Evolutionary conservation across 2,329 filamentous ascomycete species (phyloP), one percentile per base, ranked within the genome.

Genomic region (Myriosclerotinia scirpicola): DNA sequence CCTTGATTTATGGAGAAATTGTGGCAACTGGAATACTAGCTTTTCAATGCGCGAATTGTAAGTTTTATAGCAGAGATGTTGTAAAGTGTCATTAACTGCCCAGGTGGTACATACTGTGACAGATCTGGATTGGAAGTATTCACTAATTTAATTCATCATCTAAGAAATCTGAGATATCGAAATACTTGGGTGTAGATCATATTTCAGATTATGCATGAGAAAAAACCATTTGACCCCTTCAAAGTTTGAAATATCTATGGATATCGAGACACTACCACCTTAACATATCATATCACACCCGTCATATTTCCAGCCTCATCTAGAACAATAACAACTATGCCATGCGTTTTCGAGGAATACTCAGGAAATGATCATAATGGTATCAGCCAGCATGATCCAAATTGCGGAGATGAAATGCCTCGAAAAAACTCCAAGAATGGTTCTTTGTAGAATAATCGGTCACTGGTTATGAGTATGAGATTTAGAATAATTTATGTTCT

Each of bases 391-490:
- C 81, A 76, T 17, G 77, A 79, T 40, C 74, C 79, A 0, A 76
- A 77, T 36, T 76, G 76, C 17, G 79, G 77, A 1, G 73, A 75
- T 36, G 77, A 81, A 67, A 84, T 85, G n/a, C 48, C 15, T 3
- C n/a, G 42, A 38, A 5, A 62, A 14, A 12, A 53, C 8, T 14
- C 40, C 3, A 52, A 2, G 7, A 53, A 52, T 14, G 11, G 5
- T 40, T 62, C 20, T 52, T 62, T 12, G 30, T 62, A 15, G 44
- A 46, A 20, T 62, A 53, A 34, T 26, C 20, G n/a, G 14, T 62
- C 2, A 62, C 44, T 36, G 46, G 46, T 1, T 34, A 62, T 40
- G 46, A 30, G 20, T 53, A 50, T 0, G 20, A 42, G 3, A 40
- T 53, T 0, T 34, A 62, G 38, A 46, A 34, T 8, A 15, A 53